Evolutionary conservation across 202 grass and related monocot species (phyloP).

Genomic region (Zoysia matrella): DNA sequence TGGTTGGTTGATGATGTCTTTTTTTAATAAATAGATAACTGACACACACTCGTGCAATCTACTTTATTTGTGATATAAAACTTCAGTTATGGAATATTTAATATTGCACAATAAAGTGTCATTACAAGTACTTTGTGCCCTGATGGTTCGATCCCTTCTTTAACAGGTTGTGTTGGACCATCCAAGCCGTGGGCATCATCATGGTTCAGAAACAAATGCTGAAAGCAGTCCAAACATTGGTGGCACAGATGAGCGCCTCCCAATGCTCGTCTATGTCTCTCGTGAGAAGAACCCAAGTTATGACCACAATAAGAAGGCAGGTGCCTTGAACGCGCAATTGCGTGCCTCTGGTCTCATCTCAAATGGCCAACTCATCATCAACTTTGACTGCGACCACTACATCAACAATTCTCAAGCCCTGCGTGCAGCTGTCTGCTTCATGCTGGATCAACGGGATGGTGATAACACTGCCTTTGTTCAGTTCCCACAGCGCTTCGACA

Average conservation of each 20-base stretch:
- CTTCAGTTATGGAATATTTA: not conserved
- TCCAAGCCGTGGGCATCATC: slow-evolving; percentile 51
- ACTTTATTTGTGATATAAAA: not conserved
- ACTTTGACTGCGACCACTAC: slow-evolving; percentile 9
- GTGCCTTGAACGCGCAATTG: slow-evolving; percentile 59
- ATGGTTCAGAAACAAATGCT: slow-evolving; percentile 21
- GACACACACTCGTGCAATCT: not conserved
- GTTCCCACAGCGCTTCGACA: slow-evolving; percentile 71
- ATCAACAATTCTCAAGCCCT: slow-evolving; percentile 77
- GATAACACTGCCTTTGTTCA: slow-evolving; percentile 66
- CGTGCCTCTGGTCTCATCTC: slow-evolving; percentile 73
- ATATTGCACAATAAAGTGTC: not conserved
- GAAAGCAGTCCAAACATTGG: slow-evolving; percentile 32
- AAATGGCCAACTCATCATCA: slow-evolving; percentile 26
- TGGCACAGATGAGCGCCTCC: slow-evolving; percentile 48
- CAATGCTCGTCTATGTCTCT: slow-evolving; percentile 71
- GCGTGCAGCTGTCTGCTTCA: slow-evolving; percentile 56
- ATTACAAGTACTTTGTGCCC: not conserved
- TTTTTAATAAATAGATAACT: too few species aligned
- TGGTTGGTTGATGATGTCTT: too few species aligned
- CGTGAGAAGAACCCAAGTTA: too few species aligned
- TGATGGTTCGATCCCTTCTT: not conserved
- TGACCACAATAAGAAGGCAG: too few species aligned
- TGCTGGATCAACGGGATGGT: slow-evolving; percentile 71
- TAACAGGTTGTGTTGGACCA: slow-evolving; percentile 76